phyloP scores from a whole-genome alignment of 805 yeast genomes.

The Cyberlindnera mycetangii region DNA sequence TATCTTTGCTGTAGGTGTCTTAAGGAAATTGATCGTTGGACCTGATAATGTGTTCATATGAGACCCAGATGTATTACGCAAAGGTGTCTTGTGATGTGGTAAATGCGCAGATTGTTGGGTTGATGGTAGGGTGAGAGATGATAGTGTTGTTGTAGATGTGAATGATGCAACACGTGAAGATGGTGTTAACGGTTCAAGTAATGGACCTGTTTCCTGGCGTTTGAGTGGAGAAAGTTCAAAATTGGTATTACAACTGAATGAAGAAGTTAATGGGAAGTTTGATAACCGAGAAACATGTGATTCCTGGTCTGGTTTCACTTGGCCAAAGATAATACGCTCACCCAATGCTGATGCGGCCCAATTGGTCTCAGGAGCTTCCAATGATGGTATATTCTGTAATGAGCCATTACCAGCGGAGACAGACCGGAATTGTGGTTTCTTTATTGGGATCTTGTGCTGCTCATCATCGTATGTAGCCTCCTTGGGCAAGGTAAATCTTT shows the following conservation, averaged over 20 bases:
- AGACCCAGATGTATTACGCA: slow-evolving; percentile 19
- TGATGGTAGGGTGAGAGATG: slow-evolving; percentile 6
- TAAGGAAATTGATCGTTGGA: slow-evolving; percentile 22
- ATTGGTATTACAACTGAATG: slow-evolving; percentile 63
- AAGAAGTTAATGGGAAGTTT: slow-evolving; percentile 44
- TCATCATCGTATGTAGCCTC: slow-evolving; percentile 13
- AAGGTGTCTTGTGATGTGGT: slow-evolving; percentile 34
- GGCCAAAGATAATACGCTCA: slow-evolving; percentile 34
- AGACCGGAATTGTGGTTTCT: slow-evolving; percentile 21
- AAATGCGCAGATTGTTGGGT: slow-evolving; percentile 3
- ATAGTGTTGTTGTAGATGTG: slow-evolving; percentile 5
- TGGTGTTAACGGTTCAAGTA: slow-evolving; percentile 64
- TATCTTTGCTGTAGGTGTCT: slow-evolving; percentile 30
- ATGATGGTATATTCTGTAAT: slow-evolving; percentile 31
- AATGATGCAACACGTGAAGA: slow-evolving; percentile 30
- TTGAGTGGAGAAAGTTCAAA: slow-evolving; percentile 61
- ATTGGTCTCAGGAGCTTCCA: slow-evolving; percentile 37
- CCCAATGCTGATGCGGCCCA: slow-evolving; percentile 43
- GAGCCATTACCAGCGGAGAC: slow-evolving; percentile 20
- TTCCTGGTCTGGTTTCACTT: slow-evolving; percentile 17
- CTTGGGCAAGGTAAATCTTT: slow-evolving; percentile 17
- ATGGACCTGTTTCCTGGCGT: slow-evolving; percentile 59
- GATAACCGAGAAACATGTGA: slow-evolving; percentile 18
- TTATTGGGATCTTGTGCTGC: slow-evolving; percentile 18
- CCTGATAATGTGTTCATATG: slow-evolving; percentile 8